Evolutionary conservation across 495 filamentous ascomycete species (phyloP).

Genomic region (Aspergillus sclerotiicarbonarius): DNA sequence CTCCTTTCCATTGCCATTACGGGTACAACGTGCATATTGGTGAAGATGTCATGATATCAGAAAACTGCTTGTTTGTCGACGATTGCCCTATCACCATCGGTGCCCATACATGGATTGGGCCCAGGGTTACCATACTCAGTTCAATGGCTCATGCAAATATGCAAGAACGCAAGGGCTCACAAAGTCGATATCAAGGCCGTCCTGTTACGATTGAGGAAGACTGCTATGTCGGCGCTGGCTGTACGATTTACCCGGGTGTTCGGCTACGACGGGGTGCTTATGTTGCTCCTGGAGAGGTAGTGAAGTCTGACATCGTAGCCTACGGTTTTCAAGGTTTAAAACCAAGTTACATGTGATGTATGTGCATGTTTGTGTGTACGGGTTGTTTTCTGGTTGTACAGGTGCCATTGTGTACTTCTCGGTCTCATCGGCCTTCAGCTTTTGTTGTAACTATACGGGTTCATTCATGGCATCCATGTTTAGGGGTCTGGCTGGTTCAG

Average conservation of each 20-base stretch:
- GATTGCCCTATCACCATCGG: conserved; percentile 73
- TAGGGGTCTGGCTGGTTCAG: neutral
- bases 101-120: conserved; percentile 73
- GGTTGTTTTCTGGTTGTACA: neutral
- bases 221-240: conserved; percentile 83
- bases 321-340: conserved; percentile 48
- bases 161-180: conserved; percentile 68
- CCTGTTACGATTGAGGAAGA: conserved; percentile 82
- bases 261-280: conserved; percentile 41
- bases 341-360: conserved; percentile 42
- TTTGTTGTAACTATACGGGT: conserved; percentile 4
- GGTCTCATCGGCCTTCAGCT: neutral
- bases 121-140: conserved; percentile 83
- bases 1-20: conserved; percentile 92
- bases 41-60: conserved; percentile 80
- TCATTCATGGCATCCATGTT: neutral
- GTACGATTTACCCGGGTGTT: conserved; percentile 70
- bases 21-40: conserved; percentile 92
- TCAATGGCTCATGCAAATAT: conserved; percentile 75
- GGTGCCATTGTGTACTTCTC: neutral
- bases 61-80: conserved; percentile 86
- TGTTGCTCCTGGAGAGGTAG: conserved; percentile 48
- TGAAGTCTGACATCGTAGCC: conserved; percentile 42
- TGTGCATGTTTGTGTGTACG: neutral
- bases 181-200: conserved; percentile 68